phyloP scores from a whole-genome alignment of 2,329 filamentous ascomycete species.

The Claviceps fusiformis region DNA sequence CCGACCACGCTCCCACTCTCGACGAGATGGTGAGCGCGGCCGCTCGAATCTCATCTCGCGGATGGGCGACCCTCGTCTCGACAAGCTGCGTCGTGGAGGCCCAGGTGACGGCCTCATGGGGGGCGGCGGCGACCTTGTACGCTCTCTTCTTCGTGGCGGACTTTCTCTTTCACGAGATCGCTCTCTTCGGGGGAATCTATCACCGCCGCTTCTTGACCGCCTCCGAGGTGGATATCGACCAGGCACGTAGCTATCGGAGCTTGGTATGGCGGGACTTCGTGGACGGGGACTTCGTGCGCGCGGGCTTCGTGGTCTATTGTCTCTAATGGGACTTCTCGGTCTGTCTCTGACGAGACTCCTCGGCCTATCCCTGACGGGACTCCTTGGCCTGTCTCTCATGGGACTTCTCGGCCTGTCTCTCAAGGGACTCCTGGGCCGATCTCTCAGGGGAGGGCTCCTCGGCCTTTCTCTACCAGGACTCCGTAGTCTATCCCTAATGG shows the following conservation, averaged over 20 bases:
- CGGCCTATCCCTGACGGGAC: constrained; percentile 11
- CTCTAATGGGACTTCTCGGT: too few species aligned
- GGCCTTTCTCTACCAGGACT: background rate
- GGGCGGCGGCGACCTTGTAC: constrained; percentile 20
- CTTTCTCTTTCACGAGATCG: constrained; percentile 27
- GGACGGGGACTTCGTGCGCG: constrained; percentile 25
- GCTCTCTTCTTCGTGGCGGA: constrained; percentile 22
- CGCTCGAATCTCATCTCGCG: constrained; percentile 25
- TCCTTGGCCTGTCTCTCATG: constrained; percentile 15
- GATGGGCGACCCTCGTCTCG: constrained; percentile 21
- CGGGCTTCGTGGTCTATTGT: constrained; percentile 16
- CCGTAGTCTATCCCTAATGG: background rate
- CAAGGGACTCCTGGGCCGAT: constrained; percentile 10
- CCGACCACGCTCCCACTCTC: constrained; percentile 23
- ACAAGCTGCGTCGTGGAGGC: constrained; percentile 24
- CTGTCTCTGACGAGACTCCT: constrained; percentile 17
- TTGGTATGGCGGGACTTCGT: constrained; percentile 23
- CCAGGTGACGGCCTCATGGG: constrained; percentile 21
- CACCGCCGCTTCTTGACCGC: constrained; percentile 27
- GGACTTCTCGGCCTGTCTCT: constrained; percentile 12
- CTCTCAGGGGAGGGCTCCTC: constrained; percentile 9
- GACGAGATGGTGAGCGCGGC: constrained; percentile 23
- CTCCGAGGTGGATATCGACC: constrained; percentile 27
- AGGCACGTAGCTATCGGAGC: constrained; percentile 33
- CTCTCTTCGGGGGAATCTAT: constrained; percentile 26